These are phyloP conservation scores for Podaxis mareebaensis DNA, from an alignment of 768 basidiomycete genomes.

Conservation along the genomic window DNA sequence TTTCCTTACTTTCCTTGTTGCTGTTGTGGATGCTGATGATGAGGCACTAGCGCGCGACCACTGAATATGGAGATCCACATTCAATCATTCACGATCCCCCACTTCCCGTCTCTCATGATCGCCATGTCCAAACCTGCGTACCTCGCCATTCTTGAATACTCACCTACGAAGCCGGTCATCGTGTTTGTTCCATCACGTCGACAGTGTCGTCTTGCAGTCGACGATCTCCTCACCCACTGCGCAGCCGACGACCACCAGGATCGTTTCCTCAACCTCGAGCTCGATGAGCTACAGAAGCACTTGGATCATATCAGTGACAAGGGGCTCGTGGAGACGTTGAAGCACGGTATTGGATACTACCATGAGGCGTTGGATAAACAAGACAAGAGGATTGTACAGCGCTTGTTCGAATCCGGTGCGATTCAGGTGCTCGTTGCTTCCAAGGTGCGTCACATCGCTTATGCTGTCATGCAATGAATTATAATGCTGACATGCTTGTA, in stretches of 20 bases:
- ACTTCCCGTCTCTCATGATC: conserved; percentile 44
- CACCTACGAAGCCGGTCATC: conserved; percentile 84
- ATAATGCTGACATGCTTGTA: too few relatives aligned
- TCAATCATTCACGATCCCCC: too few relatives aligned
- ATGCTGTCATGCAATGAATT: too few relatives aligned
- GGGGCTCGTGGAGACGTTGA: conserved; percentile 74
- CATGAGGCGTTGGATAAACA: conserved; percentile 92
- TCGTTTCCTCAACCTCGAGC: conserved; percentile 87
- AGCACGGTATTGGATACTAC: conserved; percentile 92
- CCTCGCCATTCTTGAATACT: conserved; percentile 86
- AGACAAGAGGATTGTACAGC: conserved; percentile 92
- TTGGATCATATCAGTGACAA: conserved; percentile 81
- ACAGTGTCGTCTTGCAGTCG: conserved; percentile 92
- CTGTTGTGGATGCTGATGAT: too few relatives aligned
- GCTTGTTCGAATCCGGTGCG: conserved; percentile 90
- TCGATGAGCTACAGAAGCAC: conserved; percentile 82
- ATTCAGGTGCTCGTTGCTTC: conserved; percentile 90
- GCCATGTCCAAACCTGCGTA: conserved; percentile 99
- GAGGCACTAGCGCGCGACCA: too few relatives aligned
- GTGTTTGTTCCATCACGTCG: conserved; percentile 91
- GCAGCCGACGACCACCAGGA: conserved; percentile 82
- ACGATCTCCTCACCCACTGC: conserved; percentile 88
- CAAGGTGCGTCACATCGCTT: conserved; percentile 25
- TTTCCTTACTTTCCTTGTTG: too few relatives aligned
- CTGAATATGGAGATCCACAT: too few relatives aligned